A percentile compares a stretch with the other conserved stretches of the same genome.
Evolutionary conservation across 192 early-diverging fungal genomes (phyloP).

Genomic region (Mortierella alpina): DNA sequence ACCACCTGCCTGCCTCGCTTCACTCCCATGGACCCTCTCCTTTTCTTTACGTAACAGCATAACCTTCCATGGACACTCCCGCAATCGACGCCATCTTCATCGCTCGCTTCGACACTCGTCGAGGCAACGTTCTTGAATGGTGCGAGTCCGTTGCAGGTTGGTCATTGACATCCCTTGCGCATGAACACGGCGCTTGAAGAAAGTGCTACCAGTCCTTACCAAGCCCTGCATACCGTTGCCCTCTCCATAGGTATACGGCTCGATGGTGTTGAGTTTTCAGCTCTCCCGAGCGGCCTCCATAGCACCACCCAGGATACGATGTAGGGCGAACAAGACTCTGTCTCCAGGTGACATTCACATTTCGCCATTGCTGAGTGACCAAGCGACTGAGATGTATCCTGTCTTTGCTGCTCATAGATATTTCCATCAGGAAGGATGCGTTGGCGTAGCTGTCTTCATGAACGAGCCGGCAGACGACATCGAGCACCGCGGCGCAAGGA

Average conservation of each 20-base stretch:
- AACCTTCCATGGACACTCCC: constrained; percentile 30
- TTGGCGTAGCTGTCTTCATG: constrained; percentile 60
- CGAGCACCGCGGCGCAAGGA: constrained; percentile 62
- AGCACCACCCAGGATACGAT: constrained; percentile 59
- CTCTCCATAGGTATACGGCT: constrained; percentile 55
- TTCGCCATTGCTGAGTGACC: neutral
- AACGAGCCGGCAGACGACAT: constrained; percentile 48
- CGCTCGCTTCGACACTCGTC: constrained; percentile 60
- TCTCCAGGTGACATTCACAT: neutral
- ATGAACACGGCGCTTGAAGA: neutral
- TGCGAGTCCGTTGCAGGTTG: constrained; percentile 54
- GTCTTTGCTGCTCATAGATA: constrained; percentile 49
- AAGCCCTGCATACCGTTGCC: neutral
- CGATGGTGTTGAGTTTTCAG: constrained; percentile 61
- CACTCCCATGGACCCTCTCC: neutral
- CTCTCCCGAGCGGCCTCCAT: constrained; percentile 70
- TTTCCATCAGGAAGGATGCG: constrained; percentile 53
- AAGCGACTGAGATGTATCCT: neutral
- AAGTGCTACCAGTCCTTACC: no score
- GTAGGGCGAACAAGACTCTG: constrained; percentile 26
- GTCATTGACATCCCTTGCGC: neutral
- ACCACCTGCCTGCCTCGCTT: neutral
- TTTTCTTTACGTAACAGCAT: neutral
- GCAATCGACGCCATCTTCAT: constrained; percentile 64
- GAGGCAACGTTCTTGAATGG: constrained; percentile 67